A percentile compares a stretch with the other conserved stretches of the same genome.
Conservation (phyloP, 2,329 filamentous ascomycete genomes). For the Botrytis porri region DNA sequence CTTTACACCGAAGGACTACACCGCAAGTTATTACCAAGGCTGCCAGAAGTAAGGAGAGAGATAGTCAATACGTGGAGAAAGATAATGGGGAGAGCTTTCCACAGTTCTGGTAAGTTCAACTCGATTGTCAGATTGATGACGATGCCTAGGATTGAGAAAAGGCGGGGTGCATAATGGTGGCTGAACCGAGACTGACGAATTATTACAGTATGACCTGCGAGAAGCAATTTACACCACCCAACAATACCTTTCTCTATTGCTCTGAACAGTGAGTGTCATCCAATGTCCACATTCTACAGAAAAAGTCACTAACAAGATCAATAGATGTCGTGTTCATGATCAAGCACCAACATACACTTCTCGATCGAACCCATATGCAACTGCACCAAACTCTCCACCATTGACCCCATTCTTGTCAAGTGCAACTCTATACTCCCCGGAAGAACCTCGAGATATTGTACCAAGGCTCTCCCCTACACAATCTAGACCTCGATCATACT, state of each 20-base stretch:
- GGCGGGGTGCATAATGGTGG: constrained; percentile 31
- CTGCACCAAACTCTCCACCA: constrained; percentile 37
- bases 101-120: constrained; percentile 55
- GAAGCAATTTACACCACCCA: constrained; percentile 60
- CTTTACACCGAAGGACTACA: constrained; percentile 25
- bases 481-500: constrained; percentile 55
- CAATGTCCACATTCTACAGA: no score
- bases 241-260: constrained; percentile 59
- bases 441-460: constrained; percentile 59
- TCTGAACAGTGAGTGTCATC: constrained; percentile 55
- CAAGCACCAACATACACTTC: constrained; percentile 28
- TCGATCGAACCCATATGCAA: constrained; percentile 27
- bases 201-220: constrained; percentile 60
- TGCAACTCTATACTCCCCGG: constrained; percentile 41
- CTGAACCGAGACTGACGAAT: constrained; percentile 29
- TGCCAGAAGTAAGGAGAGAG: constrained; percentile 21
- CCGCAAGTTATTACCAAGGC: constrained; percentile 29
- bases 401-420: constrained; percentile 39
- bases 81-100: constrained; percentile 62
- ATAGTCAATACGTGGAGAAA: constrained; percentile 28
- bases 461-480: constrained; percentile 62
- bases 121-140: constrained; percentile 5
- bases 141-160: constrained; percentile 35
- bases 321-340: constrained; percentile 35
- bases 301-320: constrained; percentile 7